Evolutionary conservation across 768 basidiomycete species (phyloP).

Genomic region (Boletus sp.): DNA sequence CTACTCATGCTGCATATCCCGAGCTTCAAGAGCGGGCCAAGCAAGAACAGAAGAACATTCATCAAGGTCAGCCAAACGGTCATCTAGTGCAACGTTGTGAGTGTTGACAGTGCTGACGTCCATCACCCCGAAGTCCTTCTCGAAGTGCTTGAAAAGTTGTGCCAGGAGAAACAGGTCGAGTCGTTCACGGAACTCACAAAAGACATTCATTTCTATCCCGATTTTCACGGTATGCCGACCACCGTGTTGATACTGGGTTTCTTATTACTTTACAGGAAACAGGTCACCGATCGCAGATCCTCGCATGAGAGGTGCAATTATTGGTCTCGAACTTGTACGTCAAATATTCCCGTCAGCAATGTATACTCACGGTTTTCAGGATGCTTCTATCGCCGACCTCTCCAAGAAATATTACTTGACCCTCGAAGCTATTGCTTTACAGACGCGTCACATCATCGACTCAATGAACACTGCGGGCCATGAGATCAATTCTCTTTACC

Average conservation of each 20-base stretch:
- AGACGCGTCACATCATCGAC: conserved; percentile 92
- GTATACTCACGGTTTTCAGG: conserved; percentile 37
- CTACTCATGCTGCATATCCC: conserved; percentile 82
- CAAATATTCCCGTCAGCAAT: background rate
- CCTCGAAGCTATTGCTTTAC: conserved; percentile 89
- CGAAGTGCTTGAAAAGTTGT: conserved; percentile 66
- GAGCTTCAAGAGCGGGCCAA: conserved; percentile 64
- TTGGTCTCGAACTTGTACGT: conserved; percentile 75
- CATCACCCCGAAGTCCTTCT: conserved; percentile 53
- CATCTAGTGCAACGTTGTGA: background rate
- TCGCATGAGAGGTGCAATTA: conserved; percentile 90
- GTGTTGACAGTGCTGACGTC: background rate
- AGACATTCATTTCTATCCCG: conserved; percentile 92
- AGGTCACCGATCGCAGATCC: conserved; percentile 94
- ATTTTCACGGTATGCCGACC: conserved; percentile 69
- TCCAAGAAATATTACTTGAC: conserved; percentile 89
- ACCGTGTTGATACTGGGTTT: background rate
- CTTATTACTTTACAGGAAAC: conserved; percentile 58
- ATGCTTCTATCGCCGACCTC: conserved; percentile 72
- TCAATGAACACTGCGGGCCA: conserved; percentile 88
- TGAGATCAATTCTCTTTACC: conserved; percentile 76
- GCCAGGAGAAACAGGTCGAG: conserved; percentile 48
- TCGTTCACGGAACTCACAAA: conserved; percentile 83
- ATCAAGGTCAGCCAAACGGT: conserved; percentile 40
- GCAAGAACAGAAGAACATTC: conserved; percentile 55